Conservation (phyloP, 768 basidiomycete species). For the Lactarius sp. region DNA sequence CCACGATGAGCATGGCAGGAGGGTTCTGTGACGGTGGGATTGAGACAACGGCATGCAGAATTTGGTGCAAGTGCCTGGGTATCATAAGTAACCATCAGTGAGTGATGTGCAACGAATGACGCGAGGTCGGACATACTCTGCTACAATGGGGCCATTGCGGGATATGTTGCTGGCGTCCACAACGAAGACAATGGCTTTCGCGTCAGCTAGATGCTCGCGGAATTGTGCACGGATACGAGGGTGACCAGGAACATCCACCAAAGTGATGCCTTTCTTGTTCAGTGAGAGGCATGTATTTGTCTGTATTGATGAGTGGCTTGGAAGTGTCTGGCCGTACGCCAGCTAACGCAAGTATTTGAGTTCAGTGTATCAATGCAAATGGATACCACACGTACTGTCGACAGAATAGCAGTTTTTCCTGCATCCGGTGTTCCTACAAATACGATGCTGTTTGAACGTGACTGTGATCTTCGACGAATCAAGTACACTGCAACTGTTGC, state of each 20-base stretch:
- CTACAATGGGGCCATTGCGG: slow-evolving; percentile 65
- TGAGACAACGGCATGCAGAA: slow-evolving; percentile 65
- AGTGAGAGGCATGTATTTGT: slow-evolving; percentile 52
- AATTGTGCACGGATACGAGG: slow-evolving; percentile 75
- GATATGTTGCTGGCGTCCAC: slow-evolving; percentile 78
- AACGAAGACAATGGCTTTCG: slow-evolving; percentile 69
- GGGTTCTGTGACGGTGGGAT: slow-evolving; percentile 63
- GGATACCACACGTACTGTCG: slow-evolving; percentile 45
- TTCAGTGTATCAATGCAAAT: background rate
- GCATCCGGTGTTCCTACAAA: slow-evolving; percentile 72
- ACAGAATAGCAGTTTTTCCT: slow-evolving; percentile 77
- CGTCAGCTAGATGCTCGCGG: slow-evolving; percentile 53
- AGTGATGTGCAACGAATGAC: slow-evolving; percentile 4
- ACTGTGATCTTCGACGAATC: slow-evolving; percentile 38
- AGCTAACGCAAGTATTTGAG: slow-evolving; percentile 42
- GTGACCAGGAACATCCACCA: slow-evolving; percentile 83
- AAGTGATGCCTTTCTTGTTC: slow-evolving; percentile 43
- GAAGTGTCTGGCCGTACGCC: slow-evolving; percentile 55
- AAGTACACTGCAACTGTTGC: slow-evolving; percentile 44
- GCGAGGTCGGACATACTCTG: slow-evolving; percentile 56
- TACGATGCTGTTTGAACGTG: slow-evolving; percentile 57
- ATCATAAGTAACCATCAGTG: background rate
- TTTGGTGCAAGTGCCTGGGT: slow-evolving; percentile 65
- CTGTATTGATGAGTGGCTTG: slow-evolving; percentile 76
- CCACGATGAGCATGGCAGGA: slow-evolving; percentile 62